Conservation (phyloP, 306 rosid genomes). For the Gastrolobium bilobum region DNA sequence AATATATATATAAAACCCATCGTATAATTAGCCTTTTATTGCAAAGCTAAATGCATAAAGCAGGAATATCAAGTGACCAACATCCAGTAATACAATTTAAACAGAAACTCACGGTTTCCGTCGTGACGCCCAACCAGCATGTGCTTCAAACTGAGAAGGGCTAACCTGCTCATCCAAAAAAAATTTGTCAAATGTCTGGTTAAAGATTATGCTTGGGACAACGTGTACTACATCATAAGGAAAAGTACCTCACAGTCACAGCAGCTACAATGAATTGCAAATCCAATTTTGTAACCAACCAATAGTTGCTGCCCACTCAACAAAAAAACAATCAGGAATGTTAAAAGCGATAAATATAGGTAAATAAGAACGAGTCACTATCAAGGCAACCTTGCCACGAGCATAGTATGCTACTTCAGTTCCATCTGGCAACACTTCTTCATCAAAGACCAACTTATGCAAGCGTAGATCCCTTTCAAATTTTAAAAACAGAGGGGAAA, state of each 20-base stretch:
- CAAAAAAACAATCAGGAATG: constrained; percentile 31
- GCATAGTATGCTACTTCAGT: constrained; percentile 72
- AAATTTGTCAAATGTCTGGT: not conserved
- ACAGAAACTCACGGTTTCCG: constrained; percentile 87
- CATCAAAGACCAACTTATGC: constrained; percentile 79
- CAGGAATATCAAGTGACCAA: not conserved
- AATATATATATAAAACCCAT: not conserved
- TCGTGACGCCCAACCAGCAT: constrained; percentile 88
- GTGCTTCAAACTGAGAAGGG: constrained; percentile 89
- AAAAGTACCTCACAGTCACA: constrained; percentile 65
- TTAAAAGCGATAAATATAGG: not conserved
- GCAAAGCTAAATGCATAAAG: not conserved
- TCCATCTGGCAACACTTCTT: constrained; percentile 68
- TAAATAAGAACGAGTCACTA: not conserved
- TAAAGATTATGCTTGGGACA: not conserved
- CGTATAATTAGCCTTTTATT: not conserved
- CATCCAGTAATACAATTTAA: constrained; percentile 11
- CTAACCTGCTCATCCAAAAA: constrained; percentile 67
- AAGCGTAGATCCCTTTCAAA: constrained; percentile 72
- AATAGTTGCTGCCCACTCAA: constrained; percentile 58
- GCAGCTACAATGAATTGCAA: constrained; percentile 71
- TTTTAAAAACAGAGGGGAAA: not conserved
- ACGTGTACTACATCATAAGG: constrained; percentile 12
- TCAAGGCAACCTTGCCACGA: constrained; percentile 67
- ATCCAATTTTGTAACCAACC: constrained; percentile 70